phyloP scores from a whole-genome alignment of 225 moss, liverwort and hornwort genomes.

The Physcomitrium patens region DNA sequence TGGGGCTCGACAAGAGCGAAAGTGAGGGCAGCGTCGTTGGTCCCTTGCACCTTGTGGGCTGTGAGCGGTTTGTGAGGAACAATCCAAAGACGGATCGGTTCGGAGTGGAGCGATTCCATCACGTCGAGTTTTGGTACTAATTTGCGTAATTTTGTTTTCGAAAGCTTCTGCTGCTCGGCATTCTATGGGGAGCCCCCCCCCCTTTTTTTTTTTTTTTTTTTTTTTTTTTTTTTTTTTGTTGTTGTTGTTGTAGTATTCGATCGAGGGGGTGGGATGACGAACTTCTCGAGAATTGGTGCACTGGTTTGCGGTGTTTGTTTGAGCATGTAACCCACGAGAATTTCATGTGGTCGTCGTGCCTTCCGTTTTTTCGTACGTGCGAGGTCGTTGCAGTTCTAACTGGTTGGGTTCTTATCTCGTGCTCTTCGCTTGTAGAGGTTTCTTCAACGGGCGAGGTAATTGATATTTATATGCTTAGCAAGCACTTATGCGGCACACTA shows the following conservation, averaged over 20 bases:
- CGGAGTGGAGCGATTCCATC: constrained; percentile 74
- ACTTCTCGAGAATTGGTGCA: background rate
- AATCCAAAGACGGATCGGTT: constrained; percentile 73
- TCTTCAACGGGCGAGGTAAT: background rate
- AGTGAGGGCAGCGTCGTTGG: constrained; percentile 52
- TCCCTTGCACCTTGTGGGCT: constrained; percentile 68
- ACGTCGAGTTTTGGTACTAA: constrained; percentile 84
- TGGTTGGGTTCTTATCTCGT: background rate
- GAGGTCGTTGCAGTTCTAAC: background rate
- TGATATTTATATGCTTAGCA: background rate
- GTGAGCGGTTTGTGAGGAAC: constrained; percentile 58
- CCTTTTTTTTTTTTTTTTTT: background rate
- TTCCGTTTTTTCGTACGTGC: background rate
- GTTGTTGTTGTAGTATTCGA: too few species aligned
- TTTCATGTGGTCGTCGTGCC: background rate
- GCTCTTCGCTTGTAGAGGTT: background rate
- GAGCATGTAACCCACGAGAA: background rate
- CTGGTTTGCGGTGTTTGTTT: background rate
- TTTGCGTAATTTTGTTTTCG: background rate
- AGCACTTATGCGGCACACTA: background rate
- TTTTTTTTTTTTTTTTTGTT: too few species aligned
- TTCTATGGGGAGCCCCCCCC: background rate
- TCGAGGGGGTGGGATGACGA: background rate
- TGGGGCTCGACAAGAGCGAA: constrained; percentile 50
- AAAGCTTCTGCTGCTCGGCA: background rate